Evolutionary conservation across 148 eudicot genomes (phyloP), one percentile per base, ranked within the genome.

Genomic region (Diospyros lotus): DNA sequence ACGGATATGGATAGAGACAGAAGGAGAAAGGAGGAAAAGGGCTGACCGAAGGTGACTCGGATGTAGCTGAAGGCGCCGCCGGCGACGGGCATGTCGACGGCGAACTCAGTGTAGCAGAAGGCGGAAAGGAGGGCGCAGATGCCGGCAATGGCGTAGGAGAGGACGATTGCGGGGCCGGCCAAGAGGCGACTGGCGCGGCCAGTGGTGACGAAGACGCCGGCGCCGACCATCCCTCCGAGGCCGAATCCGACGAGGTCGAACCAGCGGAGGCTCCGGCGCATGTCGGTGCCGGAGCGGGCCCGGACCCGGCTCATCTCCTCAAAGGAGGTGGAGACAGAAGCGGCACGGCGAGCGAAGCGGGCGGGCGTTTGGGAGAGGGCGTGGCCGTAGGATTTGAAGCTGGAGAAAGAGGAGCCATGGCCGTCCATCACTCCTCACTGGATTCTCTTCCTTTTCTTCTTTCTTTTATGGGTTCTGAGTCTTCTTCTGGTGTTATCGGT

Each of bases 81-180:
- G 41, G 98, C 98, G 55, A 94, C 90, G 12, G 98, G 98, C 76
- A 94, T 78, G 48, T 94, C 93, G 58, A 92, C 98, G 58, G 98
- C 98, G 79, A 94, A 94, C 78, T 94, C 98, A 2, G 97, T 92
- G 82, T 94, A 94, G 77, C 98, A 94, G 82, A 94, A 87, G 58
- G 98, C 96, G 45, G 97, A 94, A 38, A 94, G 87, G 58, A 94
- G 89, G 13, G 97, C 97, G 74, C 96, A 90, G 59, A 94, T 39
- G 38, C 97, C 98, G 55, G 98, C 98, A 87, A 94, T 85, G 96
- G 93, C 97, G 86, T 94, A 94, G 28, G 98, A 94, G 2, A 94
- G 55, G 39, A 92, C 75, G 17, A 94, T 84, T 17, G 93, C 83
- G 9, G 97, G 97, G n/a, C 98, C 98, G 13, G 98, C 92, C 46